These are phyloP conservation scores for Leavenworthia alabamica DNA, from an alignment of 345 rosid genomes.

Conservation along the genomic window DNA sequence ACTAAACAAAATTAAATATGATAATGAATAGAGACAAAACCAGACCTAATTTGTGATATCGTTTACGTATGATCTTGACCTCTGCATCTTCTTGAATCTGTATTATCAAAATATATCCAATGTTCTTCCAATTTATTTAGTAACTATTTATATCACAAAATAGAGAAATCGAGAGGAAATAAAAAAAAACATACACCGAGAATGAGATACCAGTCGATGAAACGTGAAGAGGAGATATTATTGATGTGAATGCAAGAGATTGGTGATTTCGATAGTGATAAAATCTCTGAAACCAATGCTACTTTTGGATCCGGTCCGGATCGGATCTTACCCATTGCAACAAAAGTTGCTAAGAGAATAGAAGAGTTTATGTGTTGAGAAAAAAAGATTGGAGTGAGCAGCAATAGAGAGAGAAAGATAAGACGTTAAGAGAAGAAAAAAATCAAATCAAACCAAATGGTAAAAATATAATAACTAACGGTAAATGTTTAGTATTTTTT, in stretches of 20 bases:
- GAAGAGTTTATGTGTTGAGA: too few relatives aligned
- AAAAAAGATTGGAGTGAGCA: too few relatives aligned
- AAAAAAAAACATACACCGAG: constrained; percentile 57
- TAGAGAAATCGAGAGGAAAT: background rate
- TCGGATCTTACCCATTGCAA: constrained; percentile 45
- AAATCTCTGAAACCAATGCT: constrained; percentile 53
- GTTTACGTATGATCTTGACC: constrained; percentile 48
- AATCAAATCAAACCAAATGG: background rate
- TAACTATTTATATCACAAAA: background rate
- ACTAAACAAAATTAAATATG: background rate
- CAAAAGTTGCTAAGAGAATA: background rate
- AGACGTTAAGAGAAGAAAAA: too few relatives aligned
- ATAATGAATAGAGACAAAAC: background rate
- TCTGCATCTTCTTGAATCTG: constrained; percentile 76
- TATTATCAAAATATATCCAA: background rate
- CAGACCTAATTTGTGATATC: constrained; percentile 73
- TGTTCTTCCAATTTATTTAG: too few relatives aligned
- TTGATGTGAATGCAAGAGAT: constrained; percentile 49
- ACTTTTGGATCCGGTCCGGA: constrained; percentile 41
- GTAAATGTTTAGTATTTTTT: too few relatives aligned
- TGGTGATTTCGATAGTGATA: constrained; percentile 43
- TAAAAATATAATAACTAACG: too few relatives aligned
- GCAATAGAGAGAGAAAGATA: too few relatives aligned
- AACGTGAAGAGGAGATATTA: constrained; percentile 32
- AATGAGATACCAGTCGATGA: constrained; percentile 86